A percentile compares a stretch with the other conserved stretches of the same genome.
Evolutionary conservation across 108 stramenopile genomes (phyloP).

Genomic region (Cyclotella atomus): DNA sequence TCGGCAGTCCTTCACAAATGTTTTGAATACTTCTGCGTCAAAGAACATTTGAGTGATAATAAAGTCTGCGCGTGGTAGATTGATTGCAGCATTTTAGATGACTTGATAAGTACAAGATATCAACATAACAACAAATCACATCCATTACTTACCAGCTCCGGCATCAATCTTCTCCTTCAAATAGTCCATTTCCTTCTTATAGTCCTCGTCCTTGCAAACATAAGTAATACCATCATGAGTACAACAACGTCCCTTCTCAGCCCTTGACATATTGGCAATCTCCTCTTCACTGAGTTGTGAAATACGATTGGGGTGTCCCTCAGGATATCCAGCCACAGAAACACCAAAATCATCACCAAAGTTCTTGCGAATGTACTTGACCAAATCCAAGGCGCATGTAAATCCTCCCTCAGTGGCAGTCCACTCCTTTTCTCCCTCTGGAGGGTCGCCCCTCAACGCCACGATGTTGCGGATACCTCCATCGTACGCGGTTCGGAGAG

Average conservation of each 20-base stretch:
- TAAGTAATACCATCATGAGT: conserved; percentile 82
- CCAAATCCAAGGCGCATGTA: conserved; percentile 96
- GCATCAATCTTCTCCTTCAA: conserved; percentile 92
- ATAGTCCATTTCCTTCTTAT: conserved; percentile 97
- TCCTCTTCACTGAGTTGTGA: conserved; percentile 73
- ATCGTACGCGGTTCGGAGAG: conserved; percentile 77
- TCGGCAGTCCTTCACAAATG: conserved; percentile 93
- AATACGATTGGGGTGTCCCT: conserved; percentile 97
- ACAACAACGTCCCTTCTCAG: conserved; percentile 84
- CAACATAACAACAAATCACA: no score
- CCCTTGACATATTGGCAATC: conserved; percentile 71
- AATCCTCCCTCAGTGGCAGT: conserved; percentile 96
- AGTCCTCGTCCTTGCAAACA: conserved; percentile 95
- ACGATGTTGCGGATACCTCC: conserved; percentile 98
- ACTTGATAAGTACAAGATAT: no score
- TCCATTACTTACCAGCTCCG: conserved; percentile 84
- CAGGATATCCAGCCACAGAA: conserved; percentile 98
- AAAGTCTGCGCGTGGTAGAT: conserved; percentile 60
- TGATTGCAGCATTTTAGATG: no score
- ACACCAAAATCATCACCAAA: conserved; percentile 94
- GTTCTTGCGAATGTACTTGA: conserved; percentile 91
- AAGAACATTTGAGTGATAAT: conserved; percentile 99
- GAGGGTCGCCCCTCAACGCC: conserved; percentile 99
- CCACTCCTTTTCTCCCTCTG: conserved; percentile 97
- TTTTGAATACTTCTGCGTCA: conserved; percentile 90